Evolutionary conservation across 495 filamentous ascomycete species (phyloP).

Genomic region (Saxispiralis lemnorum): DNA sequence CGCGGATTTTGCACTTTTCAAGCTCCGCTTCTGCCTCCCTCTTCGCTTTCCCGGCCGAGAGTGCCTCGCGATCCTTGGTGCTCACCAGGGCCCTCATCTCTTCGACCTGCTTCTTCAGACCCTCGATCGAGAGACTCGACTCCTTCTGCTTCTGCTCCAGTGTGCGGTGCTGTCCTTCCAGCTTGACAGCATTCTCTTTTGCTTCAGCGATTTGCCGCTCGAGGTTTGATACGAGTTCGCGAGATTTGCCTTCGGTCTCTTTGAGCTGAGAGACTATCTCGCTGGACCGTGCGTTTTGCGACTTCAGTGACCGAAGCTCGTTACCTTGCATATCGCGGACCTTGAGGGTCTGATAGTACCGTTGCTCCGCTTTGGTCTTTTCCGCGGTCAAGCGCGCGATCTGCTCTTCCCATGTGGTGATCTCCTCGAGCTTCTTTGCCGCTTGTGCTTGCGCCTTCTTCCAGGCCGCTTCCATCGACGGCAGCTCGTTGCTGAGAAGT

Average conservation of each 20-base stretch:
- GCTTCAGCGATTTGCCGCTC: slow-evolving; percentile 79
- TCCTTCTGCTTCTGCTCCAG: slow-evolving; percentile 56
- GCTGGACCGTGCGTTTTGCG: slow-evolving; percentile 73
- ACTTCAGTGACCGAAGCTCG: slow-evolving; percentile 58
- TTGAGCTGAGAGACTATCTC: slow-evolving; percentile 88
- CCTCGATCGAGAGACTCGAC: slow-evolving; percentile 45
- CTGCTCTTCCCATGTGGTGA: slow-evolving; percentile 58
- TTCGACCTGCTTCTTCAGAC: slow-evolving; percentile 53
- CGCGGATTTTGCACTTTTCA: slow-evolving; percentile 50
- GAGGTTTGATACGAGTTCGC: slow-evolving; percentile 52
- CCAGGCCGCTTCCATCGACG: slow-evolving; percentile 69
- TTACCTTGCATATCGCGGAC: slow-evolving; percentile 64
- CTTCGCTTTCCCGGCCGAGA: slow-evolving; percentile 36
- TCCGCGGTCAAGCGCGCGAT: slow-evolving; percentile 58
- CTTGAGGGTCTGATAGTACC: slow-evolving; percentile 91
- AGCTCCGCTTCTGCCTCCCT: slow-evolving; percentile 58
- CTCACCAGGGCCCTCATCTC: slow-evolving; percentile 56
- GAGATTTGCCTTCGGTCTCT: slow-evolving; percentile 51
- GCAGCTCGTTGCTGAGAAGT: slow-evolving; percentile 70
- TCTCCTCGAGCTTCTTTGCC: slow-evolving; percentile 70
- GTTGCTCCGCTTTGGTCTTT: slow-evolving; percentile 91
- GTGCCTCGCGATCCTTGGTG: slow-evolving; percentile 48
- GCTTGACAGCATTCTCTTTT: slow-evolving; percentile 49
- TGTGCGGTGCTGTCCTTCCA: slow-evolving; percentile 49
- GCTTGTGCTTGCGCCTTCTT: slow-evolving; percentile 69